Conservation (phyloP, 2,329 filamentous ascomycete species). For the Sordariomycetes sp. region DNA sequence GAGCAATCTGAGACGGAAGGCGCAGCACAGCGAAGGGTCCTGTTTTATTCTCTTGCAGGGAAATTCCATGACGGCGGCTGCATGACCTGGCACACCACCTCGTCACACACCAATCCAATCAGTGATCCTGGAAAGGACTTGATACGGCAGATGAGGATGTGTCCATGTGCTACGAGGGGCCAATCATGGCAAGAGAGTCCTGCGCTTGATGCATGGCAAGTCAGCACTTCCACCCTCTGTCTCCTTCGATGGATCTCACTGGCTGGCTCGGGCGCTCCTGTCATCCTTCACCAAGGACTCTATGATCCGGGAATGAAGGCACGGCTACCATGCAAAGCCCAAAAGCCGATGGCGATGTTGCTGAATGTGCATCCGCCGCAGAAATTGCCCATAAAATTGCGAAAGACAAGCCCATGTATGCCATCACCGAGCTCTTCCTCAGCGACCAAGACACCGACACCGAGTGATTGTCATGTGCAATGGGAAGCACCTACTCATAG, state of each 20-base stretch:
- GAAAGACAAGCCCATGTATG: conserved; percentile 6
- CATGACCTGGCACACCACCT: neutral
- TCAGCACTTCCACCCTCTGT: neutral
- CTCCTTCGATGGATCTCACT: neutral
- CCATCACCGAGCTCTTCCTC: conserved; percentile 7
- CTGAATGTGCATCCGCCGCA: neutral
- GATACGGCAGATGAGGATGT: neutral
- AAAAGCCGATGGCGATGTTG: neutral
- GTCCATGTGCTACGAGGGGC: neutral
- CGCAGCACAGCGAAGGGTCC: neutral
- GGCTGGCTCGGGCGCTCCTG: too few relatives aligned
- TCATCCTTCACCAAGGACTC: neutral
- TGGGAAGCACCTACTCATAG: conserved; percentile 8
- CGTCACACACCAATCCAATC: neutral
- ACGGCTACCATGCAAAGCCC: neutral
- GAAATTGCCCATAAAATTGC: neutral
- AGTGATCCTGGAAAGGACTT: neutral
- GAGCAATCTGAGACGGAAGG: neutral
- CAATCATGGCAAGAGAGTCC: neutral
- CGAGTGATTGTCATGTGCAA: conserved; percentile 8
- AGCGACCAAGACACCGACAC: conserved; percentile 8
- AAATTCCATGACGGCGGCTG: neutral
- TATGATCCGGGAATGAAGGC: neutral
- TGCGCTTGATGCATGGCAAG: neutral
- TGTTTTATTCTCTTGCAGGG: neutral